These are phyloP conservation scores for Penicillium sp. DNA, from an alignment of 2,329 filamentous ascomycete genomes.

Conservation along the genomic window DNA sequence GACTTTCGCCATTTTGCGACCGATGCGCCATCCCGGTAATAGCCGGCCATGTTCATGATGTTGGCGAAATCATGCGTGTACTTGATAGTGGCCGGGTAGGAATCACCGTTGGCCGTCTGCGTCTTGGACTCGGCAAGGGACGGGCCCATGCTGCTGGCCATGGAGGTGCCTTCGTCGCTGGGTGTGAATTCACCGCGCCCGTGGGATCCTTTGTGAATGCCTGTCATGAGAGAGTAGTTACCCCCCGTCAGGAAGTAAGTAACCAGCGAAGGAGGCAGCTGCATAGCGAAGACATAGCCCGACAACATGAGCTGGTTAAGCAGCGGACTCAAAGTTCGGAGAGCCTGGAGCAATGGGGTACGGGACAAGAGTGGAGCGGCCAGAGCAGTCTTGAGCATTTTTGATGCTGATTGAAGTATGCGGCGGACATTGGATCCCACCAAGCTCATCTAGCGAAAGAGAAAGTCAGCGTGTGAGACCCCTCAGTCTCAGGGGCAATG, in stretches of 20 bases:
- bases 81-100: slow-evolving; percentile 47
- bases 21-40: slow-evolving; percentile 57
- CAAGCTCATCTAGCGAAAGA: slow-evolving; percentile 41
- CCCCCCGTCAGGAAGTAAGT: slow-evolving; percentile 51
- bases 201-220: slow-evolving; percentile 43
- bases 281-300: slow-evolving; percentile 59
- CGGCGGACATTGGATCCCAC: slow-evolving; percentile 46
- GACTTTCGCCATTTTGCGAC: slow-evolving; percentile 54
- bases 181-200: slow-evolving; percentile 37
- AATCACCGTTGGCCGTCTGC: slow-evolving; percentile 30
- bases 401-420: slow-evolving; percentile 46
- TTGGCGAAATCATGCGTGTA: slow-evolving; percentile 46
- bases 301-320: slow-evolving; percentile 52
- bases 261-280: slow-evolving; percentile 51
- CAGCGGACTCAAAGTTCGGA: slow-evolving; percentile 50
- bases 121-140: slow-evolving; percentile 48
- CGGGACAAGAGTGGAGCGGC: slow-evolving; percentile 48
- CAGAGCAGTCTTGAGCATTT: slow-evolving; percentile 54
- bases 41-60: slow-evolving; percentile 54
- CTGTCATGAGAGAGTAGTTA: slow-evolving; percentile 51
- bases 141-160: slow-evolving; percentile 57
- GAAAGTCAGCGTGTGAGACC: background rate
- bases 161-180: slow-evolving; percentile 47
- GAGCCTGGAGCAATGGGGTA: slow-evolving; percentile 48
- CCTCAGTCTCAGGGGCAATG: background rate